Evolutionary conservation across 768 basidiomycete species (phyloP).

Genomic region (Phanerochaete sordida): DNA sequence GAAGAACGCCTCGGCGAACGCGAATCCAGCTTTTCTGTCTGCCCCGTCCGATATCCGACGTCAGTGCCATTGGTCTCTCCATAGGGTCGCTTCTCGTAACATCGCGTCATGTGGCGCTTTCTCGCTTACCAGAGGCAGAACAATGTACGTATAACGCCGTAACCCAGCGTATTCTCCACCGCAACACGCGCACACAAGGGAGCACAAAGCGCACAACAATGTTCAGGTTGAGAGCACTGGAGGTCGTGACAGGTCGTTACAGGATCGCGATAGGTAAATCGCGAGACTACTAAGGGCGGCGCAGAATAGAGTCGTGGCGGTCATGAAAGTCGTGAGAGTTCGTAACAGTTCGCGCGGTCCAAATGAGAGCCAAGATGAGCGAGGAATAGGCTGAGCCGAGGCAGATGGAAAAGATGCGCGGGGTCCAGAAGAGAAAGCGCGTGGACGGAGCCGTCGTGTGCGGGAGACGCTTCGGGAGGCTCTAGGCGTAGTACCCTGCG

Average conservation of each 20-base stretch:
- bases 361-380: not conserved
- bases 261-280: constrained; percentile 25
- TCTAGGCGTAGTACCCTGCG: constrained; percentile 14
- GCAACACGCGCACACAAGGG: not conserved
- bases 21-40: not conserved
- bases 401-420: constrained; percentile 4
- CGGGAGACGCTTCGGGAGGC: not conserved
- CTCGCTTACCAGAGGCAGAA: constrained; percentile 1
- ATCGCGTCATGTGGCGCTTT: constrained; percentile 20
- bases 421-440: not conserved
- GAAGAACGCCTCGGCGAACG: not conserved
- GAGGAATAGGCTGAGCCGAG: constrained; percentile 12
- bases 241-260: constrained; percentile 11
- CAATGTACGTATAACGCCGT: not conserved
- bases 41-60: constrained; percentile 9
- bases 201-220: not conserved
- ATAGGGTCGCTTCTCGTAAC: constrained; percentile 11
- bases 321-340: constrained; percentile 23
- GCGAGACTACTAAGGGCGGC: constrained; percentile 6
- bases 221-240: constrained; percentile 12
- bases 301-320: constrained; percentile 17
- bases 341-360: constrained; percentile 7
- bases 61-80: not conserved
- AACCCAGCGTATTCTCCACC: not conserved
- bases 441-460: not conserved